phyloP scores from a whole-genome alignment of 1,139 yeast genomes.

The Ogataea hybrid region DNA sequence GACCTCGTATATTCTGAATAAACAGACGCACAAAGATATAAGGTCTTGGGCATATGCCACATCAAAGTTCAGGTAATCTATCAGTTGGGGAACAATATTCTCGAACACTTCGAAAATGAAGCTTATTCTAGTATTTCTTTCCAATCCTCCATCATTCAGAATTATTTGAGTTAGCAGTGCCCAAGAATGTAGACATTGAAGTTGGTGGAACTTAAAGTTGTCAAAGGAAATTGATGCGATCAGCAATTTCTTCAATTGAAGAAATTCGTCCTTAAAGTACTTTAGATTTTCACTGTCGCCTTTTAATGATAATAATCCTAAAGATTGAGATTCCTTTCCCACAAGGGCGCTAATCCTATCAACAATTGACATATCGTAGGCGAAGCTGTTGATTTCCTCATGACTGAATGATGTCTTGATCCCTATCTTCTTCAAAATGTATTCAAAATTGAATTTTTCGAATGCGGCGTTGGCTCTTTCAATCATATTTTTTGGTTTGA shows the following conservation, averaged over 20 bases:
- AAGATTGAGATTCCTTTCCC: conserved; percentile 24
- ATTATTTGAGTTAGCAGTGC: conserved; percentile 72
- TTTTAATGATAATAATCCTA: too few relatives aligned
- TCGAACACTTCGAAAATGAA: conserved; percentile 79
- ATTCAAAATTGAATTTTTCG: conserved; percentile 38
- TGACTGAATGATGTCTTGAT: conserved; percentile 11
- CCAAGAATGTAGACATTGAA: conserved; percentile 76
- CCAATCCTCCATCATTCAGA: conserved; percentile 55
- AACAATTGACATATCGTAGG: conserved; percentile 28
- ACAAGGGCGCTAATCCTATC: conserved; percentile 25
- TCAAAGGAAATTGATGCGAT: conserved; percentile 44
- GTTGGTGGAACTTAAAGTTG: conserved; percentile 51
- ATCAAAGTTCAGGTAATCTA: conserved; percentile 68
- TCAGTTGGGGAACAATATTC: conserved; percentile 69
- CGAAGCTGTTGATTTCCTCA: conserved; percentile 15
- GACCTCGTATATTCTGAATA: conserved; percentile 62
- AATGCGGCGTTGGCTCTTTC: conserved; percentile 36
- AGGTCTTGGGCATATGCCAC: conserved; percentile 70
- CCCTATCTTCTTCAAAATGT: conserved; percentile 24
- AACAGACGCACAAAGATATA: conserved; percentile 69
- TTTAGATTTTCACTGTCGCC: conserved; percentile 14
- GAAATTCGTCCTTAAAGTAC: conserved; percentile 19
- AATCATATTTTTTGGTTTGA: conserved; percentile 41
- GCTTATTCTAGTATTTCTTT: conserved; percentile 44
- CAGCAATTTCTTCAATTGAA: conserved; percentile 35